Evolutionary conservation across 2,329 filamentous ascomycete genomes (phyloP), one percentile per base, ranked within the genome.

Genomic region (Pseudogymnoascus sp.): DNA sequence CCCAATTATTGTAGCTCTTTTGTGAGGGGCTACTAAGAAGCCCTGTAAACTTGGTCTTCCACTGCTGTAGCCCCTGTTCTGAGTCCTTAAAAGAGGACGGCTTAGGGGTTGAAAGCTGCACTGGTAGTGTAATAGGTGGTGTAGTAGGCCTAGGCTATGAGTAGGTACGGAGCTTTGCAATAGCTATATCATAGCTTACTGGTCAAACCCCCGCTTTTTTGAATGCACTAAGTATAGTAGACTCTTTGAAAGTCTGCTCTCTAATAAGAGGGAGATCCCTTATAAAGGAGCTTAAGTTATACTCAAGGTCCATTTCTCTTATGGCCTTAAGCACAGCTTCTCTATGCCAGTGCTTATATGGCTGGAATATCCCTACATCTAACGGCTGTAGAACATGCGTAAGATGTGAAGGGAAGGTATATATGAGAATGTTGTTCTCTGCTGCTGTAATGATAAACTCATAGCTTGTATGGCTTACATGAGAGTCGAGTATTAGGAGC

Each of bases 311-410:
- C 1, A 37, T 2, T 4, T 35, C 6, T 6, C 4, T 3, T 28
- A 58, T 19, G 6, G 57, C 33, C 5, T 6, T 8, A 12, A 23
- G 15, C 1, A 59, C 34, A 5, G 34, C 57, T 41, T 23, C n/a
- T 0, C 13, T 23, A 13, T 59, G 34, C n/a, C 12, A 59, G 10
- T 59, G 57, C 21, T 59, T 52, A 13, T 52, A 52, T 1, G 19
- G 41, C 9, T 52, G 9, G n/a, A 52, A 52, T 26, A 19, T 26
- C 37, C 57, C 34, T 2, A 48, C 37, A 48, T 59, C 57, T 41
- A 59, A 59, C 13, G 34, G 37, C 37, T 39, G 57, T 23, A 59
- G 13, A 41, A 59, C 15, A 8, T 59, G 21, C 2, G 57, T 59
- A 23, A 39, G 57, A 6, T 59, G 34, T 4, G 34, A 38, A 2